Conservation (phyloP, 345 rosid genomes). For the Viola odorata region DNA sequence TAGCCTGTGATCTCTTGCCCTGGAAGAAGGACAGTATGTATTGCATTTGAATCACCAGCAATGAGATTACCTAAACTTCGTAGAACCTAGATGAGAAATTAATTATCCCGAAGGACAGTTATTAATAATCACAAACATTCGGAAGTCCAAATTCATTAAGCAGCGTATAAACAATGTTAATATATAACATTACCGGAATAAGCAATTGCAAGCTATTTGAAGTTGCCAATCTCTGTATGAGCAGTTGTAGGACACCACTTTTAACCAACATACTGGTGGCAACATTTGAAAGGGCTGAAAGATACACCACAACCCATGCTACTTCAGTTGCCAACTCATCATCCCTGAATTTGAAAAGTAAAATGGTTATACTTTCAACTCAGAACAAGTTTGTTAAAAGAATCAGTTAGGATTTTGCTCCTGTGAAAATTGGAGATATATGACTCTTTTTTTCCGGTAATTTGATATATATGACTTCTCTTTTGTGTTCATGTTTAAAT, state of each 20-base stretch:
- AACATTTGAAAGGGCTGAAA: constrained; percentile 85
- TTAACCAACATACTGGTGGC: constrained; percentile 72
- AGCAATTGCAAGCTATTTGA: constrained; percentile 80
- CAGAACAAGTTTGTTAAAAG: background rate
- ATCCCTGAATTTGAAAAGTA: constrained; percentile 49
- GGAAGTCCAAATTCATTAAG: background rate
- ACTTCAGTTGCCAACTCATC: constrained; percentile 90
- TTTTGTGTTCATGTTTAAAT: too few species aligned
- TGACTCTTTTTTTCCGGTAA: too few species aligned
- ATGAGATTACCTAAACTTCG: constrained; percentile 90
- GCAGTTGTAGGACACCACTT: constrained; percentile 58
- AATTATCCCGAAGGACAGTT: constrained; percentile 3
- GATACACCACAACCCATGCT: constrained; percentile 94
- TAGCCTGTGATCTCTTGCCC: constrained; percentile 66
- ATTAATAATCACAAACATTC: background rate
- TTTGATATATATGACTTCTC: too few species aligned
- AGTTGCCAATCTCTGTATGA: constrained; percentile 72
- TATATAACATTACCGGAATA: constrained; percentile 58
- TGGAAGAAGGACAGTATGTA: constrained; percentile 46
- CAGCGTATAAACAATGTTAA: background rate
- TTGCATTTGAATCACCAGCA: constrained; percentile 75
- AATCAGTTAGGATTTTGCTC: background rate
- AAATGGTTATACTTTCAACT: background rate
- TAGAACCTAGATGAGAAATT: constrained; percentile 46
- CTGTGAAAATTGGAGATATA: too few species aligned